Conservation (phyloP, 2,329 filamentous ascomycete genomes). For the Thelonectria olida region DNA sequence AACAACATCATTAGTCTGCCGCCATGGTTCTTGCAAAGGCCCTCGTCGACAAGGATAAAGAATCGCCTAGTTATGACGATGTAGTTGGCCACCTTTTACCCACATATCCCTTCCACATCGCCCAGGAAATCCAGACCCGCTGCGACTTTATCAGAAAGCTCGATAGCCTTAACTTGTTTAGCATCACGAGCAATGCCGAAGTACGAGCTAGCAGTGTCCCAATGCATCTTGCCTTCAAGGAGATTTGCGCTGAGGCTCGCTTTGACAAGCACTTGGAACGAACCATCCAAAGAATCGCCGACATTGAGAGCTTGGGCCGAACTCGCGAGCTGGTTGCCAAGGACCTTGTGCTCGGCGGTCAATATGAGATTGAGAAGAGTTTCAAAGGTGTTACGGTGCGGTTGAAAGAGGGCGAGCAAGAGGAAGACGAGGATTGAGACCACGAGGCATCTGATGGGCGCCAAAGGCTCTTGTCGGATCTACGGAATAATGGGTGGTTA, state of each 20-base stretch:
- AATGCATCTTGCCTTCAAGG: conserved; percentile 91
- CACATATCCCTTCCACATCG: conserved; percentile 81
- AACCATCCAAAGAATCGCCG: conserved; percentile 86
- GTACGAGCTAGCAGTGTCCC: conserved; percentile 94
- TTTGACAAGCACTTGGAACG: conserved; percentile 86
- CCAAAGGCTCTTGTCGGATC: neutral
- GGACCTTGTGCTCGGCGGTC: conserved; percentile 86
- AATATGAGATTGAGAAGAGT: conserved; percentile 71
- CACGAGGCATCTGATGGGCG: neutral
- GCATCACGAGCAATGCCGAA: conserved; percentile 85
- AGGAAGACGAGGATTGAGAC: conserved; percentile 39
- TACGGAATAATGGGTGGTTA: neutral
- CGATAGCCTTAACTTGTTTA: conserved; percentile 94
- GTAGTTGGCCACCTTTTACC: conserved; percentile 79
- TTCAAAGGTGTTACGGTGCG: conserved; percentile 53
- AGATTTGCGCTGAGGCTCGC: conserved; percentile 79
- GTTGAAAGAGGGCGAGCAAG: conserved; percentile 52
- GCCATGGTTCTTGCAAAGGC: conserved; percentile 94
- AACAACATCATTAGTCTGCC: conserved; percentile 66
- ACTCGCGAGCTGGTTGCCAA: conserved; percentile 97
- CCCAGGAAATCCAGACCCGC: conserved; percentile 93
- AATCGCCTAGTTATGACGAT: conserved; percentile 72
- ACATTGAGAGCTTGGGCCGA: conserved; percentile 90
- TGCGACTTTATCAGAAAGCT: conserved; percentile 94
- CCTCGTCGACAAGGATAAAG: conserved; percentile 82